These are phyloP conservation scores for Cladosporium velox DNA, from an alignment of 2,329 filamentous ascomycete species.

Conservation along the genomic window DNA sequence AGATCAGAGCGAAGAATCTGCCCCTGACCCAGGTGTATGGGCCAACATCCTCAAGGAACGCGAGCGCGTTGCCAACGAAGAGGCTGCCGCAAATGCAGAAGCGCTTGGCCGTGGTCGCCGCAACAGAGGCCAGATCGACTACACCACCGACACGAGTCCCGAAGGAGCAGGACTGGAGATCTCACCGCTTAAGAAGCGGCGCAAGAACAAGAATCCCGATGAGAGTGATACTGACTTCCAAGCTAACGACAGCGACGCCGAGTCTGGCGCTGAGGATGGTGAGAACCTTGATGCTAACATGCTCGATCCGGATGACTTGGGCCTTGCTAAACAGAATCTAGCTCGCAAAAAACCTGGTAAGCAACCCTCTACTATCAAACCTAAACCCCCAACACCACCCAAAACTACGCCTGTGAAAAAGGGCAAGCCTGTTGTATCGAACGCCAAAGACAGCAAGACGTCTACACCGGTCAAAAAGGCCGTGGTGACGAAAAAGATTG, in stretches of 20 bases:
- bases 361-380: constrained; percentile 22
- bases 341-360: constrained; percentile 34
- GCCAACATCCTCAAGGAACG: constrained; percentile 84
- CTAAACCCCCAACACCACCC: constrained; percentile 2
- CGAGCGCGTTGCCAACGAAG: constrained; percentile 73
- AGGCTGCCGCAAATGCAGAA: constrained; percentile 68
- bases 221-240: constrained; percentile 56
- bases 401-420: constrained; percentile 3
- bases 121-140: constrained; percentile 60
- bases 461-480: neutral
- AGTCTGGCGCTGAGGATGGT: constrained; percentile 35
- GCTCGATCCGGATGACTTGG: constrained; percentile 24
- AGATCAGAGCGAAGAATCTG: constrained; percentile 46
- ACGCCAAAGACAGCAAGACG: constrained; percentile 3
- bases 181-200: constrained; percentile 37
- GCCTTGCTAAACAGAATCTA: constrained; percentile 34
- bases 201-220: constrained; percentile 37
- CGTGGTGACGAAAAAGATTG: neutral
- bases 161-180: constrained; percentile 30
- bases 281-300: constrained; percentile 28
- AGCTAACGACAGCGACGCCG: constrained; percentile 42
- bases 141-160: constrained; percentile 40
- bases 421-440: neutral
- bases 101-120: constrained; percentile 85
- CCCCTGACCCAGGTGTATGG: constrained; percentile 74